Conservation (phyloP, 768 basidiomycete genomes). For the Russula griseocarnosa region DNA sequence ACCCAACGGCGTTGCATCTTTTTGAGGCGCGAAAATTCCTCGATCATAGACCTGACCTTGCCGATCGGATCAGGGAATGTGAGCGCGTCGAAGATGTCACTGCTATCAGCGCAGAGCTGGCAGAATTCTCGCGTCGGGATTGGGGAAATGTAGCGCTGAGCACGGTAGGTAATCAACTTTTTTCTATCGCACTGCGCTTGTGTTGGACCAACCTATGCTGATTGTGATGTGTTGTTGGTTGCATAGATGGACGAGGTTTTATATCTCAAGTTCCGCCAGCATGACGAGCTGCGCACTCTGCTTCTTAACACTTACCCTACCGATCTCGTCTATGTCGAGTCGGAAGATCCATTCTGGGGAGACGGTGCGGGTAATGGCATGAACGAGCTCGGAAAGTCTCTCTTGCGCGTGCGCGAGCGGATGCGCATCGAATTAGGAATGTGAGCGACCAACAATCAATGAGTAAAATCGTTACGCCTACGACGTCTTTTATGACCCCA, state of each 20-base stretch:
- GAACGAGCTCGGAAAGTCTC: slow-evolving; percentile 62
- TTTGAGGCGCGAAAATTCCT: slow-evolving; percentile 71
- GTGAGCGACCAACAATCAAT: background rate
- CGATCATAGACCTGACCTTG: slow-evolving; percentile 46
- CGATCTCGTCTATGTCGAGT: slow-evolving; percentile 47
- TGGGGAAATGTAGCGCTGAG: slow-evolving; percentile 53
- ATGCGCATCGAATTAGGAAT: slow-evolving; percentile 35
- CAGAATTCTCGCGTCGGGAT: slow-evolving; percentile 44
- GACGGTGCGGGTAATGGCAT: slow-evolving; percentile 50
- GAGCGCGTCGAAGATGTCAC: slow-evolving; percentile 41
- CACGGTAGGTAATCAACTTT: slow-evolving; percentile 40
- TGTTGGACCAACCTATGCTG: background rate
- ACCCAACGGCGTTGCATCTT: slow-evolving; percentile 71
- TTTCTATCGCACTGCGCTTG: background rate
- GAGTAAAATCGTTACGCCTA: too few species aligned
- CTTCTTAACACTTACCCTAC: slow-evolving; percentile 53
- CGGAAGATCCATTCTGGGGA: slow-evolving; percentile 64
- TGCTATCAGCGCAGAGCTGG: slow-evolving; percentile 33
- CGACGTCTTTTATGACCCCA: too few species aligned
- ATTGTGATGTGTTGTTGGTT: slow-evolving; percentile 1
- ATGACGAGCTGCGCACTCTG: slow-evolving; percentile 50
- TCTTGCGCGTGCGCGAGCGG: slow-evolving; percentile 52
- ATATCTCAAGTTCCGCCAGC: slow-evolving; percentile 66
- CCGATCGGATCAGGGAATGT: slow-evolving; percentile 51
- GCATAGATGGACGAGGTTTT: slow-evolving; percentile 66